Conservation (phyloP, 768 basidiomycete species). For the Antrodiella citrinella region DNA sequence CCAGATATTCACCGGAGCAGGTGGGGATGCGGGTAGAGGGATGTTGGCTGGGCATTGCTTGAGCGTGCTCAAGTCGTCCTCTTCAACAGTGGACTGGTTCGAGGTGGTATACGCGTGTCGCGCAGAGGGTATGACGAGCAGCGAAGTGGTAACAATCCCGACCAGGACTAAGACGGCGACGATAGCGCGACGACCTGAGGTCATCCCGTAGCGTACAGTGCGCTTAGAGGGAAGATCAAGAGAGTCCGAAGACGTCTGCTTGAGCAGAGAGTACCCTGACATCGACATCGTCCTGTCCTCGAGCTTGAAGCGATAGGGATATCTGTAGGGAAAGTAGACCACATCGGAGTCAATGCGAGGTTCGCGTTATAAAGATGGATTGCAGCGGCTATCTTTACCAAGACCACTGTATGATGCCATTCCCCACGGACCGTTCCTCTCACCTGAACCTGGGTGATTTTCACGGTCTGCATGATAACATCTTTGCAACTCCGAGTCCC, state of each 20-base stretch:
- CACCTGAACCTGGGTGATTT: no score
- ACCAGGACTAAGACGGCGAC: background rate
- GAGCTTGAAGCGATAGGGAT: no score
- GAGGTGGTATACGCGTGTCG: background rate
- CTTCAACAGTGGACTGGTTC: background rate
- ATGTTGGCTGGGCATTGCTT: conserved; percentile 27
- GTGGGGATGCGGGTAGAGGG: conserved; percentile 29
- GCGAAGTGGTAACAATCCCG: background rate
- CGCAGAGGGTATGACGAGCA: background rate
- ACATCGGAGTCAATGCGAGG: no score
- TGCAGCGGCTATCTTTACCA: no score
- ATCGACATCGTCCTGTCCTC: no score
- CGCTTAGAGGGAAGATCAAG: background rate
- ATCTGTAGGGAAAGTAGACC: no score
- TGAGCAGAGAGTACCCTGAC: background rate
- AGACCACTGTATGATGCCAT: no score
- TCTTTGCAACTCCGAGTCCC: no score
- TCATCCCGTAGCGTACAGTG: background rate
- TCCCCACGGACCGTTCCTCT: no score
- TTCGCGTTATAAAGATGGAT: no score
- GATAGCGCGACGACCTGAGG: background rate
- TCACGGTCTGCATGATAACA: no score
- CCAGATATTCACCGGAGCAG: conserved; percentile 43
- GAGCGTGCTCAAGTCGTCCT: conserved; percentile 11
- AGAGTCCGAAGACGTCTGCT: background rate